Evolutionary conservation across 306 rosid species (phyloP).

Genomic region (Ziziphus jujuba): DNA sequence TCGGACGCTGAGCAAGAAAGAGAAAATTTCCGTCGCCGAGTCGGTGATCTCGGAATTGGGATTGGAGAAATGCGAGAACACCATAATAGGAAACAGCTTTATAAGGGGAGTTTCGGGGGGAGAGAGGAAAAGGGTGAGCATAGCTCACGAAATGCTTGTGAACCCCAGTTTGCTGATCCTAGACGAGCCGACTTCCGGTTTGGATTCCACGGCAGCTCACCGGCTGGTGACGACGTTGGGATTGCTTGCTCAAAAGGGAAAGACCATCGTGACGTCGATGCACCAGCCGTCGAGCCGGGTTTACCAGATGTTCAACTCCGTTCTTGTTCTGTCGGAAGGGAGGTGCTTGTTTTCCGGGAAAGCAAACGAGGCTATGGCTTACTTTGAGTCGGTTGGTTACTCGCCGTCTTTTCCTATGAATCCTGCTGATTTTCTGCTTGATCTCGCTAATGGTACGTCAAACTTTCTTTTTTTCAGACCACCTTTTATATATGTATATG

Average conservation of each 20-base stretch:
- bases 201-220: constrained; percentile 87
- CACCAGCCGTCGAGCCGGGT: constrained; percentile 95
- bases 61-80: constrained; percentile 62
- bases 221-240: constrained; percentile 52
- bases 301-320: constrained; percentile 67
- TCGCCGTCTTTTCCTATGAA: constrained; percentile 76
- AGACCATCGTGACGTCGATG: constrained; percentile 72
- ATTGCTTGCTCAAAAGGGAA: constrained; percentile 67
- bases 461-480: neutral
- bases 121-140: constrained; percentile 82
- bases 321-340: constrained; percentile 67
- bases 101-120: constrained; percentile 89
- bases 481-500: neutral
- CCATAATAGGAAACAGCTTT: constrained; percentile 74
- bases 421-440: constrained; percentile 91
- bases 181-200: constrained; percentile 90
- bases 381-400: constrained; percentile 69
- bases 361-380: constrained; percentile 56
- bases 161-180: constrained; percentile 67
- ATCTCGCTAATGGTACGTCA: constrained; percentile 89
- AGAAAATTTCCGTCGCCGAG: constrained; percentile 56
- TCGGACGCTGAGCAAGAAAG: constrained; percentile 11
- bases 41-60: constrained; percentile 69
- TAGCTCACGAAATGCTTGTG: constrained; percentile 80
- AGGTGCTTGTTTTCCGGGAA: constrained; percentile 65